Evolutionary conservation across 495 filamentous ascomycete species (phyloP).

Genomic region (Xylaria palmicola): DNA sequence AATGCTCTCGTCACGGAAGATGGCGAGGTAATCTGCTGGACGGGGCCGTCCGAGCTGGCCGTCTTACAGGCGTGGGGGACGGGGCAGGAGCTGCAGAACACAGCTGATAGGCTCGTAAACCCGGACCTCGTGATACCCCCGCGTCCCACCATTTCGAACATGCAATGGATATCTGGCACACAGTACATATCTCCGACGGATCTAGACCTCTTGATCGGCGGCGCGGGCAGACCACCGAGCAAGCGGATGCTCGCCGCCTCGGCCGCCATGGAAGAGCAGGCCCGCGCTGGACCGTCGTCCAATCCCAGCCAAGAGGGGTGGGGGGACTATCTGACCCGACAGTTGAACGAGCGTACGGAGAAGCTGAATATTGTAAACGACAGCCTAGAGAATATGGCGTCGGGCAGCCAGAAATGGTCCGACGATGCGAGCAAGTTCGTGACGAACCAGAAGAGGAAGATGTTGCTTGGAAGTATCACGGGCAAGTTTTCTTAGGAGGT

Average conservation of each 20-base stretch:
- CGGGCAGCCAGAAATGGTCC: slow-evolving; percentile 76
- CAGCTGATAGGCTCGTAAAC: slow-evolving; percentile 76
- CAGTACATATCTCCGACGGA: slow-evolving; percentile 88
- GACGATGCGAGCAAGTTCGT: slow-evolving; percentile 87
- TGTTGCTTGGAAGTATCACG: slow-evolving; percentile 63
- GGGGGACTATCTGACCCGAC: slow-evolving; percentile 70
- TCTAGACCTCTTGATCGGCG: slow-evolving; percentile 88
- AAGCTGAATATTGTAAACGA: slow-evolving; percentile 80
- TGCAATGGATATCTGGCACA: slow-evolving; percentile 95
- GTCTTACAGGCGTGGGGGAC: slow-evolving; percentile 79
- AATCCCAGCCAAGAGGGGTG: slow-evolving; percentile 54
- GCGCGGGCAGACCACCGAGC: slow-evolving; percentile 79
- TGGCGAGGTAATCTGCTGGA: slow-evolving; percentile 83
- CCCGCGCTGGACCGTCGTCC: slow-evolving; percentile 44
- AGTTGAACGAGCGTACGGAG: slow-evolving; percentile 87
- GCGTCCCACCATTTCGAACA: slow-evolving; percentile 90
- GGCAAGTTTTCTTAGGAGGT: slow-evolving; percentile 41
- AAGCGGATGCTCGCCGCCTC: slow-evolving; percentile 63
- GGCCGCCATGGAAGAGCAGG: slow-evolving; percentile 43
- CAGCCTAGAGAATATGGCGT: slow-evolving; percentile 74
- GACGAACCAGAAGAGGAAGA: slow-evolving; percentile 76
- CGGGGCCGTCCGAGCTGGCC: slow-evolving; percentile 81
- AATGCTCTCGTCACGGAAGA: slow-evolving; percentile 68
- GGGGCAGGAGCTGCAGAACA: slow-evolving; percentile 54
- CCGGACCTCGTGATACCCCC: slow-evolving; percentile 67